Percentiles rank a stretch among this genome's conserved stretches.
Evolutionary conservation across 352 stramenopile genomes (phyloP).

Genomic region (Phytophthora sp.): DNA sequence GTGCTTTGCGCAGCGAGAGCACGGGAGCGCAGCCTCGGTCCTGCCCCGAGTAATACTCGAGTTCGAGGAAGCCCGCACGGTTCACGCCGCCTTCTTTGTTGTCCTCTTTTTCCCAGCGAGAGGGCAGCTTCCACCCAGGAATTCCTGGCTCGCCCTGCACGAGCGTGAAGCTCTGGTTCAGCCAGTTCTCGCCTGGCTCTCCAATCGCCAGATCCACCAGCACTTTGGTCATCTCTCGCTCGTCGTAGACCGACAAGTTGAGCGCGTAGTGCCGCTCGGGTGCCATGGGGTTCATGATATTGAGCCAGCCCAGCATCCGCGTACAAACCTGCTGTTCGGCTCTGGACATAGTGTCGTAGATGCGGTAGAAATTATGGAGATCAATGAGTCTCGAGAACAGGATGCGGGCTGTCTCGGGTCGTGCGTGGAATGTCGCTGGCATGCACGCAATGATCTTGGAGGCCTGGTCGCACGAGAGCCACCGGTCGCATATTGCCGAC

Average conservation of each 20-base stretch:
- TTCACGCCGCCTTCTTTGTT: constrained; percentile 73
- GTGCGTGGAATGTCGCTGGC: constrained; percentile 60
- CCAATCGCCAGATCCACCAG: constrained; percentile 80
- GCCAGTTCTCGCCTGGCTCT: constrained; percentile 85
- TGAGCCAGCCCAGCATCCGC: constrained; percentile 73
- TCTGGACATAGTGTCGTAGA: constrained; percentile 57
- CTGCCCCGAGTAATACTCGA: constrained; percentile 79
- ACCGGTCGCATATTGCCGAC: constrained; percentile 75
- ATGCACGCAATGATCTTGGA: constrained; percentile 79
- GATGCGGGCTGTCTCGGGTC: constrained; percentile 71
- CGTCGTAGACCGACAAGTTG: constrained; percentile 72
- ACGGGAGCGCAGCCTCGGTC: constrained; percentile 71
- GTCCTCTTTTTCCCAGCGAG: constrained; percentile 83
- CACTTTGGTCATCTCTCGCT: constrained; percentile 83
- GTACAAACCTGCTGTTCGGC: constrained; percentile 59
- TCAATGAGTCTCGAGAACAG: constrained; percentile 83
- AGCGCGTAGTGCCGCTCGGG: constrained; percentile 75
- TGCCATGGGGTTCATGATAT: constrained; percentile 78
- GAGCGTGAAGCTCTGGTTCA: constrained; percentile 76
- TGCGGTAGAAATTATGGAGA: constrained; percentile 63
- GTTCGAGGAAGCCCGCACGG: constrained; percentile 61
- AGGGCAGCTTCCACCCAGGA: constrained; percentile 80
- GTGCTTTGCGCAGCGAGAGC: constrained; percentile 57
- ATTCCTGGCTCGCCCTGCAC: constrained; percentile 60
- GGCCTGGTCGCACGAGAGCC: constrained; percentile 74